Percentiles rank a stretch among this genome's conserved stretches.
phyloP scores from a whole-genome alignment of 768 basidiomycete genomes.

The Amanita phalloides region DNA sequence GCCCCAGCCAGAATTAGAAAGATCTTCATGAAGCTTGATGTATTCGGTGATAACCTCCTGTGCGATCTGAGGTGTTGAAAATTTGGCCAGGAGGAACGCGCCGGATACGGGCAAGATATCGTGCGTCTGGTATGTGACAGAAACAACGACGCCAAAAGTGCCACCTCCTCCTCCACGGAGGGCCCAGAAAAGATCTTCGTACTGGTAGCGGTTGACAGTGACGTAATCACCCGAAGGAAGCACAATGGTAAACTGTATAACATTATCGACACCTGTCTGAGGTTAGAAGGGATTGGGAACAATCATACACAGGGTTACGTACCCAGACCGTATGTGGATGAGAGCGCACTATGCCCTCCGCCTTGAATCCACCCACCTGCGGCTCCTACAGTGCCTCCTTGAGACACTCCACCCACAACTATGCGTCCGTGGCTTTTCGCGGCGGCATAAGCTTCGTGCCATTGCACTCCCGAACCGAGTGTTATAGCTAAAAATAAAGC shows the following conservation, averaged over 20 bases:
- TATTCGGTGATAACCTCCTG: slow-evolving; percentile 23
- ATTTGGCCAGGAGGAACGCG: slow-evolving; percentile 18
- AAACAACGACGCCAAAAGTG: slow-evolving; percentile 36
- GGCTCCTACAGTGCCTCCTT: slow-evolving; percentile 31
- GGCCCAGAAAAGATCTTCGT: slow-evolving; percentile 43
- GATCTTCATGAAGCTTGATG: slow-evolving; percentile 19
- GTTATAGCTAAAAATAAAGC: slow-evolving; percentile 16
- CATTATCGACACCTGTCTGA: slow-evolving; percentile 33
- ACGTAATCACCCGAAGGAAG: slow-evolving; percentile 28
- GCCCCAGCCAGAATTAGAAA: slow-evolving; percentile 37
- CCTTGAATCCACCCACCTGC: slow-evolving; percentile 39
- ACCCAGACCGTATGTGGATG: neutral
- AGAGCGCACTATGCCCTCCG: slow-evolving; percentile 19
- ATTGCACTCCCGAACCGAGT: slow-evolving; percentile 34
- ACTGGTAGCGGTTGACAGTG: slow-evolving; percentile 26
- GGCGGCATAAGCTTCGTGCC: slow-evolving; percentile 29
- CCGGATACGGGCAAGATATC: slow-evolving; percentile 21
- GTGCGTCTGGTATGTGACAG: slow-evolving; percentile 35
- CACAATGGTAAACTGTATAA: slow-evolving; percentile 32
- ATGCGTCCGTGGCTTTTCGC: slow-evolving; percentile 25
- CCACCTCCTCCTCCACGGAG: slow-evolving; percentile 15
- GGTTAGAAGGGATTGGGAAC: neutral
- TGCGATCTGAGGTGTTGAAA: slow-evolving; percentile 18
- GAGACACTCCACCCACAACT: slow-evolving; percentile 34
- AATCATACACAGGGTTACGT: neutral